Evolutionary conservation across 106 monocot species (phyloP), one percentile per base, ranked within the genome.

Genomic region (Dioscorea zingiberensis): DNA sequence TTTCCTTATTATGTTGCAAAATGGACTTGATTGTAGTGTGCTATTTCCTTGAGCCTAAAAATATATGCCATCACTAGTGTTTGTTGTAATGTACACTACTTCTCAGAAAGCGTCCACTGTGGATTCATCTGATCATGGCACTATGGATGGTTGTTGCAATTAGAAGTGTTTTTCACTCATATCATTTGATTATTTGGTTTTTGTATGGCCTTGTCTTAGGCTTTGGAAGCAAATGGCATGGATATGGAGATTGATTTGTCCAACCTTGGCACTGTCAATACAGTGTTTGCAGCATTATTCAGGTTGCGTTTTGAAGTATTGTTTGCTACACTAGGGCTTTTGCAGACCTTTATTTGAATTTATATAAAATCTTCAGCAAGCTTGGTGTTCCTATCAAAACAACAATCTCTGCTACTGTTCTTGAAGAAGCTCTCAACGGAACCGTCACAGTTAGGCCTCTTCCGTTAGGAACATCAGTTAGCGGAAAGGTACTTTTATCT

Each of bases 241-340:
- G 87, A 97, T 78, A 91, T 91, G 88, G 95, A 97, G 70, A 97
- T 97, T 78, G 95, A 97, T 65, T 82, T 97, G 70, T 97, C 95
- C 19, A 97, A 92, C 66, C 85, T 97, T 47, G 85, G 95, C 60
- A 97, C 95, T 62, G 88, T 92, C 12, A 97, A 92, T 66, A 97
- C 95, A 26, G 74, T 97, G 80, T 97, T 97, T 79, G 95, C 91
- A 62, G 95, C 95, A 61, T 62, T 97, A 23, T 97, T 97, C 83
- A 91, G 38, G 38, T 38, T 38, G 10, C 88, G 91, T 97, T 44
- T 13, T 26, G 4, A 48, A 21, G 22, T 48, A 22, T 60, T 59
- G 27, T 53, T 25, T 9, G 10, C 47, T 48, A 8, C 21, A 6
- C 38, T 38, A 12, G 12, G 3, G 21, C 22, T 24, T 18, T 14